Percentiles rank a stretch among this genome's conserved stretches.
Conservation (phyloP, 495 filamentous ascomycete species). For the Chaetomium tenue region DNA sequence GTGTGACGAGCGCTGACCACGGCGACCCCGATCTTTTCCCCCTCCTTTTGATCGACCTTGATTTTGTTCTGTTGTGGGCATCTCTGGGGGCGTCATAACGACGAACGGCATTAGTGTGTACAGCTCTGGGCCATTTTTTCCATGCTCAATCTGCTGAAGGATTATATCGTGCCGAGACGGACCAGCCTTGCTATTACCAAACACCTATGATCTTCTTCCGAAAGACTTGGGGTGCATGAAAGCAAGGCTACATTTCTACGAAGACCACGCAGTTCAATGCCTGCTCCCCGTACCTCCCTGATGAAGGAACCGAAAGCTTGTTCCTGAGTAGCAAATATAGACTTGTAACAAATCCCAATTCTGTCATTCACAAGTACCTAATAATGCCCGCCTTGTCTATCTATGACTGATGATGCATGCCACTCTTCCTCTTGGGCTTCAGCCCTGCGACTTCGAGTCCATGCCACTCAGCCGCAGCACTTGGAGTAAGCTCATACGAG, state of each 20-base stretch:
- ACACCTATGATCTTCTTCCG: constrained; percentile 64
- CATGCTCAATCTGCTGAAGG: constrained; percentile 92
- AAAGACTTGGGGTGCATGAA: constrained; percentile 78
- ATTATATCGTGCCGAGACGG: constrained; percentile 93
- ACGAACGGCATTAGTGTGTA: constrained; percentile 98
- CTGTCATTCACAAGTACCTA: not conserved
- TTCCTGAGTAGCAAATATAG: not conserved
- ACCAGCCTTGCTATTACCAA: constrained; percentile 83
- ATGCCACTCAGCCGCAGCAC: not conserved
- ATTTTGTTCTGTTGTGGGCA: not conserved
- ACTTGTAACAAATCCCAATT: not conserved
- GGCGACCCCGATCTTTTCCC: constrained; percentile 2
- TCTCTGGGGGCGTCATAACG: constrained; percentile 9
- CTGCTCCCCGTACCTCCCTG: not conserved
- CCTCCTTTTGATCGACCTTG: not conserved
- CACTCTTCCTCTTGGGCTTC: not conserved
- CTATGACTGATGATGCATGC: not conserved
- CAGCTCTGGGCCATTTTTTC: constrained; percentile 68
- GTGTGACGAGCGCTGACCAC: constrained; percentile 3
- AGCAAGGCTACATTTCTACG: constrained; percentile 65
- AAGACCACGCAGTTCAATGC: not conserved
- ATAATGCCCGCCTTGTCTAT: not conserved
- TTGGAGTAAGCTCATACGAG: not conserved
- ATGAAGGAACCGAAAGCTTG: not conserved
- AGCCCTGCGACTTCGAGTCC: not conserved